A percentile compares a stretch with the other conserved stretches of the same genome.
Evolutionary conservation across 2,329 filamentous ascomycete genomes (phyloP).

Genomic region (Aureobasidium musti): DNA sequence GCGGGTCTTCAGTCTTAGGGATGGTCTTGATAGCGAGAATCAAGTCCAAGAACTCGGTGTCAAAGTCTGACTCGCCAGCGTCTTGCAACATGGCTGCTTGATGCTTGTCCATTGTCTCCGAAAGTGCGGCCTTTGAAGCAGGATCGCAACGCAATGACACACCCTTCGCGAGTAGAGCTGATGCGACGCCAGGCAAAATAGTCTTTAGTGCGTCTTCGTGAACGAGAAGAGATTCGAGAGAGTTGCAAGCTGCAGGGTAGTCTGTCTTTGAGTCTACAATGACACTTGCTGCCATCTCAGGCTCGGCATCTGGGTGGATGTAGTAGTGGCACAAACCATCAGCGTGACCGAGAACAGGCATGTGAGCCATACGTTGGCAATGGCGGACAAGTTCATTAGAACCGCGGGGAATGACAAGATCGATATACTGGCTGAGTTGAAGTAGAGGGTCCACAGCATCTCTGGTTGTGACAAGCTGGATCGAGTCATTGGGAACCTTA

Average conservation of each 20-base stretch:
- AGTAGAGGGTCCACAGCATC: conserved; percentile 89
- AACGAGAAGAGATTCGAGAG: conserved; percentile 86
- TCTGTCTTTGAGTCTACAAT: conserved; percentile 89
- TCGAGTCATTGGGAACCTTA: conserved; percentile 77
- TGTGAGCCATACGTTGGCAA: conserved; percentile 87
- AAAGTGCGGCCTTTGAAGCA: conserved; percentile 65
- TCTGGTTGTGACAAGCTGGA: conserved; percentile 91
- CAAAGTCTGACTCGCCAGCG: conserved; percentile 70
- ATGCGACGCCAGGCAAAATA: conserved; percentile 70
- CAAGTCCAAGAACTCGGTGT: conserved; percentile 87
- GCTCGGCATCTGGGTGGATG: conserved; percentile 75
- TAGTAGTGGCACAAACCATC: conserved; percentile 91
- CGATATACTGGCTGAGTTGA: conserved; percentile 80
- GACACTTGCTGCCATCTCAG: conserved; percentile 69
- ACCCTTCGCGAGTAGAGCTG: conserved; percentile 71
- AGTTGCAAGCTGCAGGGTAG: conserved; percentile 95
- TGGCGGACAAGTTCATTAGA: conserved; percentile 87
- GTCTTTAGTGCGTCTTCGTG: conserved; percentile 68
- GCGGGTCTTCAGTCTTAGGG: conserved; percentile 37
- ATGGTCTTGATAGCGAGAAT: conserved; percentile 83
- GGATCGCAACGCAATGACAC: conserved; percentile 82
- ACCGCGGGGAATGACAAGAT: conserved; percentile 91
- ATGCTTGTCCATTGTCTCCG: conserved; percentile 48
- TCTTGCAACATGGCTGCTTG: conserved; percentile 58
- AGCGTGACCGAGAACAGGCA: conserved; percentile 93